Base-by-base conservation (phyloP, 352 stramenopile species). In the Globisporangium splendens region DNA sequence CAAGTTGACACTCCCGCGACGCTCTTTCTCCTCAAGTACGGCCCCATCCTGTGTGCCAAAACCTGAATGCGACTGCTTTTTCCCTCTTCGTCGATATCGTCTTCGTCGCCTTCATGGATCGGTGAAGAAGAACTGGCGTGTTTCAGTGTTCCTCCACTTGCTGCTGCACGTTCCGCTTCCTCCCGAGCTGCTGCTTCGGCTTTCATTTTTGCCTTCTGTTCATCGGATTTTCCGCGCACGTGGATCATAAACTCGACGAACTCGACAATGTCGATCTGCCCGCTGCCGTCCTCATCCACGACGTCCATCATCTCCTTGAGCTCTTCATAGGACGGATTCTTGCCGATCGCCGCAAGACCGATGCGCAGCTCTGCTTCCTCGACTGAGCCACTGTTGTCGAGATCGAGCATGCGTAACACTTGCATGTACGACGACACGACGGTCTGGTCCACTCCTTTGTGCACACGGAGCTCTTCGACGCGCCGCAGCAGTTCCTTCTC, bases 211-310 rank as follows among this genome's bases (percentile, higher is more conserved):
- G 49, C 52, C 21, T 79, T 78, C 42, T 89, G 76, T 49, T 86
- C 65, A 8, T 56, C 73, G 0, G 81, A 88, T 41, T 89, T 91
- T 54, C 87, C 77, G 2, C 81, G 79, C 14, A 91, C 79, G 61
- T 89, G 75, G 43, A 91, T 83, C 83, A 92, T 94, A 54, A 92
- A 94, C 59, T 92, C 77, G 53, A 94, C 73, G 60, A 95, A 95
- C 60, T 93, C 86, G 44, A 91, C 78, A 42, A 94, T 83, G 57
- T 94, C 86, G 47, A 95, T 95, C 57, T 95, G 84, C 0, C 86
- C 86, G 31, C 77, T 89, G 38, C 80, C 79, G 50, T 95, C 86
- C 72, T 95, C 86, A 43, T 94, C 86, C 10, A 95, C 83, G 28
- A 90, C 62, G 48, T 88, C 77, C 76, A 95, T 89, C 83, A 95